phyloP scores from a whole-genome alignment of 495 filamentous ascomycete genomes.

The Aspergillus kassunensis region DNA sequence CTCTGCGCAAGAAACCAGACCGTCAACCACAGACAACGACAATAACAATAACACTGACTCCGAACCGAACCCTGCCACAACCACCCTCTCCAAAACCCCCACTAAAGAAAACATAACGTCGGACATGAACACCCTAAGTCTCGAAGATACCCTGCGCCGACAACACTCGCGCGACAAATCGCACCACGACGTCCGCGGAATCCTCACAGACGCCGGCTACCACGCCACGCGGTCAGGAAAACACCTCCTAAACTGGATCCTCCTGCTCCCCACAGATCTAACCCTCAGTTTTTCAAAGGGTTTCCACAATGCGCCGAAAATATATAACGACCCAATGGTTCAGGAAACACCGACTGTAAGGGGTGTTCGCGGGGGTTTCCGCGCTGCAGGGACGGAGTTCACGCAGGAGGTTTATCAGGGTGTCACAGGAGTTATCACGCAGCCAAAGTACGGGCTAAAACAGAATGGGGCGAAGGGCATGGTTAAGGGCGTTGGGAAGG shows the following conservation, averaged over 20 bases:
- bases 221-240: slow-evolving; percentile 40
- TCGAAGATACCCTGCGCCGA: neutral
- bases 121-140: neutral
- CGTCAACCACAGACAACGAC: no score
- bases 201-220: slow-evolving; percentile 18
- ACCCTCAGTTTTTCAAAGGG: slow-evolving; percentile 74
- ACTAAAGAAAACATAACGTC: neutral
- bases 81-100: neutral
- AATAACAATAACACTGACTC: neutral
- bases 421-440: slow-evolving; percentile 67
- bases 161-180: slow-evolving; percentile 9
- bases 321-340: slow-evolving; percentile 76
- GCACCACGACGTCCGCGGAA: slow-evolving; percentile 8
- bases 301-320: slow-evolving; percentile 77
- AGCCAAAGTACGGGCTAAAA: slow-evolving; percentile 61
- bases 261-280: slow-evolving; percentile 77
- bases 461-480: slow-evolving; percentile 67
- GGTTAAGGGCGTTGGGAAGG: slow-evolving; percentile 71
- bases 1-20: slow-evolving; percentile 8
- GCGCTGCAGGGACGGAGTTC: slow-evolving; percentile 63
- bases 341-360: slow-evolving; percentile 66
- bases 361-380: slow-evolving; percentile 61
- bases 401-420: slow-evolving; percentile 66
- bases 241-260: slow-evolving; percentile 64
- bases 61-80: neutral